These are phyloP conservation scores for Chlorella sp. DNA, from an alignment of 139 green algal species.

Conservation along the genomic window DNA sequence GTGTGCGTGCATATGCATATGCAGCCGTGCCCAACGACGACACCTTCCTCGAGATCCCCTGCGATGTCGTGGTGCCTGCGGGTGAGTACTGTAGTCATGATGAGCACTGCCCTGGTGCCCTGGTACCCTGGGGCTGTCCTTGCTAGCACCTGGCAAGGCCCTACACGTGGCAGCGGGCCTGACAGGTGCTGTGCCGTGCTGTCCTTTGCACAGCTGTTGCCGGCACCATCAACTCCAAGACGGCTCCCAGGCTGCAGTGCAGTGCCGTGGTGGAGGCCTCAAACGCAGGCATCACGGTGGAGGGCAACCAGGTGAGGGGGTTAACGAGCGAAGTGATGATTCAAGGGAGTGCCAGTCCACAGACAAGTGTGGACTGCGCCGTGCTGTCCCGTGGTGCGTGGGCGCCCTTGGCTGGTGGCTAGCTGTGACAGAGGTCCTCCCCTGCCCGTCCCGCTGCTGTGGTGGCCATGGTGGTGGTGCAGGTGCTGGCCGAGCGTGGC, in stretches of 20 bases:
- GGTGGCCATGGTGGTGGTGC: background rate
- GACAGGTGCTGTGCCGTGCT: too few species aligned
- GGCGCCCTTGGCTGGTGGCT: background rate
- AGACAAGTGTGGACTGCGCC: too few species aligned
- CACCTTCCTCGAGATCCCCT: conserved; percentile 54
- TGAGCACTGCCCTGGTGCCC: background rate
- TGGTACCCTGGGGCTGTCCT: too few species aligned
- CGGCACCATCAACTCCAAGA: conserved; percentile 45
- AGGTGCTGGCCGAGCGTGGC: conserved; percentile 15
- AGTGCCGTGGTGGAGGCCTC: conserved; percentile 77
- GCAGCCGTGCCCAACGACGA: conserved; percentile 23
- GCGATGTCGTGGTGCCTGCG: conserved; percentile 55
- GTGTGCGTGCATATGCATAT: too few species aligned
- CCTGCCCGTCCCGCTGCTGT: background rate
- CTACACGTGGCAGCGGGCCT: too few species aligned
- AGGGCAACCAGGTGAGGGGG: conserved; percentile 48
- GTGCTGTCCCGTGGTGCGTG: too few species aligned
- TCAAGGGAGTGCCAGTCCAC: too few species aligned
- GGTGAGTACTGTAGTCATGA: background rate
- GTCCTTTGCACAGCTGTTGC: conserved; percentile 63
- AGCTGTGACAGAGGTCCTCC: background rate
- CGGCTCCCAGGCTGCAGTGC: conserved; percentile 22
- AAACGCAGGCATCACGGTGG: conserved; percentile 72
- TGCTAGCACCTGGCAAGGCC: too few species aligned
- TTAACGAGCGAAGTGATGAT: too few species aligned